Evolutionary conservation across 257 asterid genomes (phyloP).

Genomic region (Salvia miltiorrhiza): DNA sequence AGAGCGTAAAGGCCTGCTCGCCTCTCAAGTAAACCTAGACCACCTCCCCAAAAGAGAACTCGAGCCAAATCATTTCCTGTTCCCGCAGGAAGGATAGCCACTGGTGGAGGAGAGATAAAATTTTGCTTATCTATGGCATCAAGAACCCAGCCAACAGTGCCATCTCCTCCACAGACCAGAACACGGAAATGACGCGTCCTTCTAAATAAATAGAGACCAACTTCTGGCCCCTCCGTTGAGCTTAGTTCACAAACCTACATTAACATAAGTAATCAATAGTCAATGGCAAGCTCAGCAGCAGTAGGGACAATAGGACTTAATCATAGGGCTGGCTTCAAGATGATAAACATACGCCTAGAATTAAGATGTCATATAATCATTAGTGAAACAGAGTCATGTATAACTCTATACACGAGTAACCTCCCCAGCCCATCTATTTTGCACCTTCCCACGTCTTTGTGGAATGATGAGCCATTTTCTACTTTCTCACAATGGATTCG

Average conservation of each 20-base stretch:
- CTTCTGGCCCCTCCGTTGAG: conserved; percentile 86
- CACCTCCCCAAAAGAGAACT: conserved; percentile 95
- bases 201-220: conserved; percentile 78
- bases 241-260: conserved; percentile 76
- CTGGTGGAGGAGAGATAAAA: conserved; percentile 95
- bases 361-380: not conserved
- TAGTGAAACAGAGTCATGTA: conserved; percentile 1
- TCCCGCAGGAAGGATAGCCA: conserved; percentile 98
- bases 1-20: conserved; percentile 92
- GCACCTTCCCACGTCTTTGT: not conserved
- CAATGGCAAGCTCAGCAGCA: not conserved
- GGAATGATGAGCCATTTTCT: not conserved
- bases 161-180: conserved; percentile 97
- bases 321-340: not conserved
- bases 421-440: not conserved
- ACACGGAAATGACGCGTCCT: conserved; percentile 84
- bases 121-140: conserved; percentile 84
- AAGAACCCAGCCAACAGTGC: conserved; percentile 98
- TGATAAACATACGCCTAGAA: not conserved
- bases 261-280: not conserved
- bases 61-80: conserved; percentile 99
- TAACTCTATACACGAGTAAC: not conserved
- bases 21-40: conserved; percentile 96
- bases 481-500: not conserved
- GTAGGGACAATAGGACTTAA: not conserved